Evolutionary conservation across 2,329 filamentous ascomycete species (phyloP), one percentile per base, ranked within the genome.

Genomic region (Iodosphaeria phyllophila): DNA sequence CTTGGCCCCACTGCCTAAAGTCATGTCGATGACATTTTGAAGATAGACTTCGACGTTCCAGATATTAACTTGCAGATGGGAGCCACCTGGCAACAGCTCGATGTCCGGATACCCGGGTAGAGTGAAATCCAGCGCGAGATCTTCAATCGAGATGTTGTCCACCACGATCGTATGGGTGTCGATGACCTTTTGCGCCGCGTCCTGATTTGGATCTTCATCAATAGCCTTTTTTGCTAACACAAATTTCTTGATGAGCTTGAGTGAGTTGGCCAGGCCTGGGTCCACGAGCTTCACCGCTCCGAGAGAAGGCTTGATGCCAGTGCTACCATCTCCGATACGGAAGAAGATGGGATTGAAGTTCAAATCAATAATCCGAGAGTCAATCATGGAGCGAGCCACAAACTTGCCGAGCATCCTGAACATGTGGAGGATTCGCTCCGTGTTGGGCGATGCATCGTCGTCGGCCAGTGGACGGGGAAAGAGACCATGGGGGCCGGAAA

Each of bases 261-360:
- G 52, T 0, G 89, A 93, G 22, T 74, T 75, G 13, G 84, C 86
- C 13, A 98, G 58, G 28, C 78, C 74, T 15, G 79, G 67, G 40
- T 98, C 89, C 4, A 98, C 83, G 4, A 76, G 69, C 46, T 84
- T 91, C 23, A 98, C 73, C 2, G 89, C 79, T 5, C 82, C 83
- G 6, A 98, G 60, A 1, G 84, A 92, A 8, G 84, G 83, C 13
- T 72, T 72, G 4, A 92, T 72, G 0, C 59, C 59, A 4, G 52
- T 49, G 2, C 68, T 62, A 22, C 60, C 66, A 38, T 91, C 78
- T 10, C 79, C 80, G 34, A 93, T 78, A 29, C 86, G 79, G 71
- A 98, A 98, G 56, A 98, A 93, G 5, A 83, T 92, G 2, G 89
- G 79, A 44, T 93, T 98, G 52, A 98, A 89, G 28, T 86, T 89